These are phyloP conservation scores for Melanogaster broomeanus DNA, from an alignment of 768 basidiomycete species.

Conservation along the genomic window DNA sequence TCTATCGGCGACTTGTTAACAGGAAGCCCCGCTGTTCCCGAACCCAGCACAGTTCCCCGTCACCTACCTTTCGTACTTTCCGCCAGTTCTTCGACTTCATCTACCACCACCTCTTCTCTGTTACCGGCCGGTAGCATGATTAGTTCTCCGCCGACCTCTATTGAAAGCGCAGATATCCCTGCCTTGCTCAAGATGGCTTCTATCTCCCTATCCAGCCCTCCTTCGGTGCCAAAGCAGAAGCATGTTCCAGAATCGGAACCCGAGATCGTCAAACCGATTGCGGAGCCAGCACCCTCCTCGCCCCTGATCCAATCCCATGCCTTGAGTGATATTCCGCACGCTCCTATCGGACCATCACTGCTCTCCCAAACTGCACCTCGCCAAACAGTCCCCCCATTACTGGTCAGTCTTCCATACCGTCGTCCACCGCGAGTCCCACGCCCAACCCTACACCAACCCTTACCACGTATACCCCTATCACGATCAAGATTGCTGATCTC, in stretches of 20 bases:
- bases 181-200: slow-evolving; percentile 36
- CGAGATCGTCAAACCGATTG: not conserved
- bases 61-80: slow-evolving; percentile 27
- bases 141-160: slow-evolving; percentile 61
- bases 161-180: slow-evolving; percentile 38
- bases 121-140: slow-evolving; percentile 38
- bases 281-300: slow-evolving; percentile 15
- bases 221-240: slow-evolving; percentile 1
- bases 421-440: slow-evolving; percentile 21
- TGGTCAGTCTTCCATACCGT: slow-evolving; percentile 21
- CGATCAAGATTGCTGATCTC: slow-evolving; percentile 91
- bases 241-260: not conserved
- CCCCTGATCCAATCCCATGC: slow-evolving; percentile 27
- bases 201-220: slow-evolving; percentile 16
- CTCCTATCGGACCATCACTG: slow-evolving; percentile 48
- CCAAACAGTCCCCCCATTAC: slow-evolving; percentile 14
- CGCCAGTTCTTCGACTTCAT: slow-evolving; percentile 35
- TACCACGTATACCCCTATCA: slow-evolving; percentile 49
- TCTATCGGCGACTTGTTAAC: slow-evolving; percentile 27
- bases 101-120: slow-evolving; percentile 48
- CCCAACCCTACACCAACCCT: slow-evolving; percentile 25
- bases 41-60: not conserved
- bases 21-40: slow-evolving; percentile 5
- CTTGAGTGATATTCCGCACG: slow-evolving; percentile 18
- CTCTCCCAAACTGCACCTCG: slow-evolving; percentile 65